phyloP scores from a whole-genome alignment of 371 early-diverging fungal species.

The Apophysomyces ossiformis region DNA sequence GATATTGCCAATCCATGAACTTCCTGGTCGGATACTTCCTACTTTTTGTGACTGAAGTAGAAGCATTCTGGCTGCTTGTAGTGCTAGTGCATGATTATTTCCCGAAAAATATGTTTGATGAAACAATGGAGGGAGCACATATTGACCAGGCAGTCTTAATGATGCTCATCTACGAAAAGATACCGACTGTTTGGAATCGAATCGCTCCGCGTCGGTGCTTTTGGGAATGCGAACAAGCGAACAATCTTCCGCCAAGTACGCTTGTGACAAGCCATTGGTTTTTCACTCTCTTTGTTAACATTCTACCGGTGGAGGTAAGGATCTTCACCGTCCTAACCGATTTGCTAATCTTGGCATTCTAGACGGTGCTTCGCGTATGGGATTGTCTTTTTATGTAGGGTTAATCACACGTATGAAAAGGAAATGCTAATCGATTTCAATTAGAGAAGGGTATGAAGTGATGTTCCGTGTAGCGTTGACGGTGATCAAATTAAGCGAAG shows the following conservation, averaged over 20 bases:
- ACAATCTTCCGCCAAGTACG: constrained; percentile 67
- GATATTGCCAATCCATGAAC: constrained; percentile 85
- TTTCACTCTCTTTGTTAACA: constrained; percentile 76
- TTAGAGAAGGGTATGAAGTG: constrained; percentile 75
- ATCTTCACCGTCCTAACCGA: not conserved
- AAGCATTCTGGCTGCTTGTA: constrained; percentile 81
- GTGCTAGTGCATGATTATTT: constrained; percentile 71
- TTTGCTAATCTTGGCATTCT: not conserved
- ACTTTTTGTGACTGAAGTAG: constrained; percentile 73
- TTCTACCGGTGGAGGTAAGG: constrained; percentile 71
- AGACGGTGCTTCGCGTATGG: constrained; percentile 78
- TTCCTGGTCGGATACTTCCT: constrained; percentile 79
- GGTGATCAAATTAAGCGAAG: constrained; percentile 72
- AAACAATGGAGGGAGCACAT: constrained; percentile 72
- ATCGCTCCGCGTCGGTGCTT: constrained; percentile 51
- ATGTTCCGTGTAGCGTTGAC: constrained; percentile 77
- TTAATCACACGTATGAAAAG: not conserved
- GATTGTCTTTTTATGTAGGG: constrained; percentile 78
- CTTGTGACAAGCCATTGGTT: constrained; percentile 86
- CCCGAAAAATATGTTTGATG: constrained; percentile 78
- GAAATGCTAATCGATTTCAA: not conserved
- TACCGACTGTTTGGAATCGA: constrained; percentile 62
- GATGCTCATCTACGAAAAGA: constrained; percentile 58
- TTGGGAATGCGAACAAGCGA: constrained; percentile 54
- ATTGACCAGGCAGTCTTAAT: constrained; percentile 77